Conservation (phyloP, 495 filamentous ascomycete genomes). For the Tricharina praecox region DNA sequence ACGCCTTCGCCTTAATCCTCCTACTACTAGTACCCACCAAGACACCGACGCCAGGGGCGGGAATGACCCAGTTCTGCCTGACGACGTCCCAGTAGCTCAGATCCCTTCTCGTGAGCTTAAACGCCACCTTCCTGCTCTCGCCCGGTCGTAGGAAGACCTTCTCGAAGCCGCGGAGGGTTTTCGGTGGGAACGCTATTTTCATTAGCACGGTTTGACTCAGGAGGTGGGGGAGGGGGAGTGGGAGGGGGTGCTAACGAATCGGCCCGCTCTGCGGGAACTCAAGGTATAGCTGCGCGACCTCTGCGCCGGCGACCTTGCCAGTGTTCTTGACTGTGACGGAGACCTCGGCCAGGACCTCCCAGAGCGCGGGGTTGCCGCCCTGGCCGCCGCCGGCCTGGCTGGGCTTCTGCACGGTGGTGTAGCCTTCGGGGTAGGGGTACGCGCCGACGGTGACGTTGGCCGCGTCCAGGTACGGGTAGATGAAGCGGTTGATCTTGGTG, state of each 20-base stretch:
- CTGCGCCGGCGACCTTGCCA: slow-evolving; percentile 46
- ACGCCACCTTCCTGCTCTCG: slow-evolving; percentile 32
- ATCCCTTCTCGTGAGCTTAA: slow-evolving; percentile 48
- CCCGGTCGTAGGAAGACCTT: slow-evolving; percentile 47
- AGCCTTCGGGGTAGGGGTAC: slow-evolving; percentile 50
- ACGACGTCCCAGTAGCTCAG: slow-evolving; percentile 57
- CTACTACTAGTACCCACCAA: slow-evolving; percentile 34
- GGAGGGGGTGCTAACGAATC: slow-evolving; percentile 12
- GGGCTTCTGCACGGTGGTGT: slow-evolving; percentile 36
- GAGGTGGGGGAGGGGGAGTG: not conserved
- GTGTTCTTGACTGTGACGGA: slow-evolving; percentile 52
- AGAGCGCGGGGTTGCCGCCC: slow-evolving; percentile 56
- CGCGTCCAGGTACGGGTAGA: slow-evolving; percentile 53
- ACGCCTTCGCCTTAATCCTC: not conserved
- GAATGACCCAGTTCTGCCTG: slow-evolving; percentile 51
- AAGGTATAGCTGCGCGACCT: slow-evolving; percentile 49
- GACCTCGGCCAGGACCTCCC: slow-evolving; percentile 43
- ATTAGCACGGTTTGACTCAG: not conserved
- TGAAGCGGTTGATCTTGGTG: slow-evolving; percentile 45
- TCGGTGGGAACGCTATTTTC: slow-evolving; percentile 34
- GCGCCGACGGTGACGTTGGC: slow-evolving; percentile 22
- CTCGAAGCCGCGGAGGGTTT: slow-evolving; percentile 67
- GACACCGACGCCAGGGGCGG: slow-evolving; percentile 29
- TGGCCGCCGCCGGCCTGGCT: slow-evolving; percentile 44
- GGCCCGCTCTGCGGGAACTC: slow-evolving; percentile 21